These are phyloP conservation scores for Collybia sp. DNA, from an alignment of 768 basidiomycete genomes.

Conservation along the genomic window DNA sequence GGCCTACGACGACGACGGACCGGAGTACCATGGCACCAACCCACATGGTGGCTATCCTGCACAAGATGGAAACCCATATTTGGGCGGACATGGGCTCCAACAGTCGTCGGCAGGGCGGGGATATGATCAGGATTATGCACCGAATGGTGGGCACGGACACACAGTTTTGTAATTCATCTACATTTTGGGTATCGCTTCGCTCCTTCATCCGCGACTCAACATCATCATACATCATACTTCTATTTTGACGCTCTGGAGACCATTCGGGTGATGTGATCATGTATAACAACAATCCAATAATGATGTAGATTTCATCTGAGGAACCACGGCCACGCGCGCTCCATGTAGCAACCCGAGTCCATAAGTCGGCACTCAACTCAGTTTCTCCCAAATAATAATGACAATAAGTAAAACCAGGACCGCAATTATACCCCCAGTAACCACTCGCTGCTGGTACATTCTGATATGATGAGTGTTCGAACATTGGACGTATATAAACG, in stretches of 20 bases:
- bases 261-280: too few species aligned
- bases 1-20: slow-evolving; percentile 22
- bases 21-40: slow-evolving; percentile 8
- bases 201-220: slow-evolving; percentile 6
- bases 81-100: slow-evolving; percentile 11
- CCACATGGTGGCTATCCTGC: slow-evolving; percentile 11
- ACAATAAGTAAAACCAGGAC: slow-evolving; percentile 82
- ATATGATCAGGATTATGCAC: slow-evolving; percentile 21
- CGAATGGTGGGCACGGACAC: slow-evolving; percentile 21
- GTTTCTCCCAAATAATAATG: slow-evolving; percentile 79
- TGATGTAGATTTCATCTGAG: too few species aligned
- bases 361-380: slow-evolving; percentile 26
- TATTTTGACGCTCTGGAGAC: not conserved
- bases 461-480: slow-evolving; percentile 40
- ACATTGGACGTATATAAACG: slow-evolving; percentile 18
- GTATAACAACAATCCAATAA: too few species aligned
- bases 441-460: slow-evolving; percentile 94
- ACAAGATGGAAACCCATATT: slow-evolving; percentile 22
- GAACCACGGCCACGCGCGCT: not conserved
- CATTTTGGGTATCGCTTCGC: slow-evolving; percentile 11
- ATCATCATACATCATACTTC: not conserved
- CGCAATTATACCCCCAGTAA: slow-evolving; percentile 82
- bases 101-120: slow-evolving; percentile 18
- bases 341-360: slow-evolving; percentile 1
- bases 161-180: slow-evolving; percentile 20